Evolutionary conservation across 2,329 filamentous ascomycete species (phyloP).

Genomic region (Ophiognomonia clavigignenti-juglandacearum): DNA sequence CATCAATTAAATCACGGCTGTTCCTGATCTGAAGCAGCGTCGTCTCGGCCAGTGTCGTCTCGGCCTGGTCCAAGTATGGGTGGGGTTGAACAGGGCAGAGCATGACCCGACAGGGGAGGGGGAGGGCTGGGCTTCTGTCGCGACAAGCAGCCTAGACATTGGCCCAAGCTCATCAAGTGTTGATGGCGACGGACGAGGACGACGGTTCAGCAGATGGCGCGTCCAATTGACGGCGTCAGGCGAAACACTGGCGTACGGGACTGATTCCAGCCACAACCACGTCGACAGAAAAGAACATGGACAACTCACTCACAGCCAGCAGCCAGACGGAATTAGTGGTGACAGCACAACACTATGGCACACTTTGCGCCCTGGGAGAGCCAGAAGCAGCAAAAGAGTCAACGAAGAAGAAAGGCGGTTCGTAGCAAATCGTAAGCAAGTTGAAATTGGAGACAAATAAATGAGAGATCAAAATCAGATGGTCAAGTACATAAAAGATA

Average conservation of each 20-base stretch:
- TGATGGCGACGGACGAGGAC: neutral
- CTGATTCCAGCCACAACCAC: neutral
- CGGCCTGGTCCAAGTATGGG: no score
- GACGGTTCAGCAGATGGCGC: neutral
- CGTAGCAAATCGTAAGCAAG: conserved; percentile 10
- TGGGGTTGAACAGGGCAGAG: no score
- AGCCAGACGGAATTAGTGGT: conserved; percentile 17
- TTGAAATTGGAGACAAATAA: conserved; percentile 33
- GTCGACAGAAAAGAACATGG: conserved; percentile 3
- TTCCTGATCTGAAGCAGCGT: conserved; percentile 4
- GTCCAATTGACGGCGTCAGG: neutral
- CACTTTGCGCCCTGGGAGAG: conserved; percentile 41
- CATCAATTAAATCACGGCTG: conserved; percentile 9
- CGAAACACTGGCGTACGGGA: neutral
- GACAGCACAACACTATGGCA: conserved; percentile 35
- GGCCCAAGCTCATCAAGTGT: neutral
- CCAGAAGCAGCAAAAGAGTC: conserved; percentile 38
- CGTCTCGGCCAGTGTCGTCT: no score
- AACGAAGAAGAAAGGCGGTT: conserved; percentile 20
- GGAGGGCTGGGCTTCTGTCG: no score
- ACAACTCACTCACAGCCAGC: conserved; percentile 24
- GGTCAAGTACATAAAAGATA: neutral
- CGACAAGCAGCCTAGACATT: no score
- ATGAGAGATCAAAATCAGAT: conserved; percentile 26
- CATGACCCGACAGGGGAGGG: no score